These are phyloP conservation scores for Candida anutae DNA, from an alignment of 1,139 yeast species.

Conservation along the genomic window DNA sequence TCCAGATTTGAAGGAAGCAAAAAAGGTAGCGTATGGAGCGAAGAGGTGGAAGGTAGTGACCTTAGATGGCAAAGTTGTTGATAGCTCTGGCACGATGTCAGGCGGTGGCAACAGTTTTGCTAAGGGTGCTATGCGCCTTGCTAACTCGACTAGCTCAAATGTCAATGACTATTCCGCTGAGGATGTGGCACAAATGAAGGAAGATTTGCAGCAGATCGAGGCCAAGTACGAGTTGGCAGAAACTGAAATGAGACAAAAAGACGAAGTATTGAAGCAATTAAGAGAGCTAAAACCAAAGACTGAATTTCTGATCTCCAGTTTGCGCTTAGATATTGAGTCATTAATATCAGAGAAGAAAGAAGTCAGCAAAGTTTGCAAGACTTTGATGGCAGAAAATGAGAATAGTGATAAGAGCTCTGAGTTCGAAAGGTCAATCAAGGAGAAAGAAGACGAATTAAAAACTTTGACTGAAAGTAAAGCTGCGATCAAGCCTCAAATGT, in stretches of 20 bases:
- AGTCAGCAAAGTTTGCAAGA: conserved; percentile 26
- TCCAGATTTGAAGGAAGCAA: conserved; percentile 68
- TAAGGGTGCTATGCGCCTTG: conserved; percentile 57
- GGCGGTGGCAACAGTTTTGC: conserved; percentile 83
- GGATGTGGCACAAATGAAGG: conserved; percentile 51
- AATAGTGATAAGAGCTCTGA: conserved; percentile 16
- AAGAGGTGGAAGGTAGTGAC: conserved; percentile 86
- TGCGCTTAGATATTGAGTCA: conserved; percentile 60
- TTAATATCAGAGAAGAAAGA: conserved; percentile 42
- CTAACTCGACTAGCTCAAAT: conserved; percentile 13
- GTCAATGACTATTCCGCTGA: conserved; percentile 37
- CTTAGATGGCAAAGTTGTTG: conserved; percentile 85
- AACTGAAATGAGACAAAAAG: conserved; percentile 52
- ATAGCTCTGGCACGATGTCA: conserved; percentile 93
- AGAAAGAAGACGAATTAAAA: conserved; percentile 30
- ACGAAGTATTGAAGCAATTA: conserved; percentile 46
- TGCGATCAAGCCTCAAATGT: conserved; percentile 46
- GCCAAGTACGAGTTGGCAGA: conserved; percentile 44
- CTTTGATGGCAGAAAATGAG: conserved; percentile 32
- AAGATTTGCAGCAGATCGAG: conserved; percentile 50
- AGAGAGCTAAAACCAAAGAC: conserved; percentile 65
- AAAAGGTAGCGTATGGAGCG: conserved; percentile 79
- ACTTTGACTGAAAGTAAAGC: conserved; percentile 29
- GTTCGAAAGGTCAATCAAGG: conserved; percentile 26
- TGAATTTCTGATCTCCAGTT: conserved; percentile 53